A percentile compares a stretch with the other conserved stretches of the same genome.
Conservation (phyloP, 2,329 filamentous ascomycete genomes). For the Pyricularia sp. region DNA sequence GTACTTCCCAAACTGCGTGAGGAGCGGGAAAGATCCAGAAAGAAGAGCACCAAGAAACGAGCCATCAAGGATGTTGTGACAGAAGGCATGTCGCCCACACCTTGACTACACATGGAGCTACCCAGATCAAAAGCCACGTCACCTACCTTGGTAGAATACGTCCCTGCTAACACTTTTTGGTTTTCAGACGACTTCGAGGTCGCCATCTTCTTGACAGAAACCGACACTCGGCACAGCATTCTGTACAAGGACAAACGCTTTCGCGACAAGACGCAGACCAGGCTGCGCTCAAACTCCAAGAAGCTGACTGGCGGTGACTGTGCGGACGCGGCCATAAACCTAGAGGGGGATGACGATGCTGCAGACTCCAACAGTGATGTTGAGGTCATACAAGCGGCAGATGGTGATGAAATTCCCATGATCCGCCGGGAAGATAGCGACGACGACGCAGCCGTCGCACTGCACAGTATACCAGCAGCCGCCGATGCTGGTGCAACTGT, state of each 20-base stretch:
- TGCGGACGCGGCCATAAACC: constrained; percentile 42
- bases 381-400: constrained; percentile 1
- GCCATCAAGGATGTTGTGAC: constrained; percentile 80
- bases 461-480: constrained; percentile 10
- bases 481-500: neutral
- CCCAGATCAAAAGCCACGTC: neutral
- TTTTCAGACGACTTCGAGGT: constrained; percentile 87
- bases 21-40: constrained; percentile 60
- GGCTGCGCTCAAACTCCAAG: constrained; percentile 51
- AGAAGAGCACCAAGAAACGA: constrained; percentile 63
- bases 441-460: constrained; percentile 12
- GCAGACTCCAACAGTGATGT: neutral
- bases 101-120: neutral
- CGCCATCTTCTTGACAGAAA: constrained; percentile 85
- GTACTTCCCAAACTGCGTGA: constrained; percentile 88
- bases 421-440: constrained; percentile 49
- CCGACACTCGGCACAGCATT: constrained; percentile 74
- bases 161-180: neutral
- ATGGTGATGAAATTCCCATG: constrained; percentile 15
- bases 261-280: constrained; percentile 42
- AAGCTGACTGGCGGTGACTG: constrained; percentile 46
- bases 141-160: neutral
- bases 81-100: constrained; percentile 50
- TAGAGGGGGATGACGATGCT: constrained; percentile 25
- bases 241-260: constrained; percentile 80